phyloP scores from a whole-genome alignment of 495 filamentous ascomycete genomes.

The Neurospora sp. region DNA sequence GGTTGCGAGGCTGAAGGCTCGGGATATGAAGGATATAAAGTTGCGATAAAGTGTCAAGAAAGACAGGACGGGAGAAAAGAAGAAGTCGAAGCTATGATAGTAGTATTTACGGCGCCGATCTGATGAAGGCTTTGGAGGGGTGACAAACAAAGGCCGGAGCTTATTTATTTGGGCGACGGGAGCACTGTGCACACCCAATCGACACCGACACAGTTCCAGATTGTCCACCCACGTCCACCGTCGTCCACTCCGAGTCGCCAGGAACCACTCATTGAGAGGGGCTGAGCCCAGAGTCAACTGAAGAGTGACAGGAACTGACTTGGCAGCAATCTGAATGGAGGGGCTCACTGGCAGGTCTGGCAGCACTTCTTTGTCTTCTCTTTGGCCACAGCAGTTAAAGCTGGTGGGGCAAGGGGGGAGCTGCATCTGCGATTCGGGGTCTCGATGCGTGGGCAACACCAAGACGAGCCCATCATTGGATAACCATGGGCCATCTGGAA shows the following conservation, averaged over 20 bases:
- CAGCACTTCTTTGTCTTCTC: background rate
- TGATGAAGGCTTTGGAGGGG: conserved; percentile 2
- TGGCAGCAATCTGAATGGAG: conserved; percentile 10
- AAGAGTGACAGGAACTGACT: conserved; percentile 3
- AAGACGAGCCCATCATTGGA: background rate
- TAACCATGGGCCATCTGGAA: background rate
- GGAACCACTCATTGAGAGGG: background rate
- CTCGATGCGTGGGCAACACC: background rate
- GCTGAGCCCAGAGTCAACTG: background rate
- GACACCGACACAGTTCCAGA: background rate
- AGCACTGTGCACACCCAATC: background rate
- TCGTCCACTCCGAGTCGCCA: background rate
- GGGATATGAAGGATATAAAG: conserved; percentile 7
- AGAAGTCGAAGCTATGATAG: background rate
- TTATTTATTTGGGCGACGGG: conserved; percentile 17
- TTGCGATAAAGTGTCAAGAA: conserved; percentile 7
- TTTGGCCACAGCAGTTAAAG: conserved; percentile 7
- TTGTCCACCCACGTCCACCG: background rate
- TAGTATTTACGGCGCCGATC: background rate
- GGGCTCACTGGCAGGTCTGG: conserved; percentile 1
- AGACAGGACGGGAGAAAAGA: background rate
- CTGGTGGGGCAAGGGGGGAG: conserved; percentile 3
- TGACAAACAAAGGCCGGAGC: conserved; percentile 11
- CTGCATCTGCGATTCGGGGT: conserved; percentile 3
- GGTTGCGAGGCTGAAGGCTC: background rate